Evolutionary conservation across 352 stramenopile species (phyloP), one percentile per base, ranked within the genome.

Genomic region (Globisporangium megalacanthum): DNA sequence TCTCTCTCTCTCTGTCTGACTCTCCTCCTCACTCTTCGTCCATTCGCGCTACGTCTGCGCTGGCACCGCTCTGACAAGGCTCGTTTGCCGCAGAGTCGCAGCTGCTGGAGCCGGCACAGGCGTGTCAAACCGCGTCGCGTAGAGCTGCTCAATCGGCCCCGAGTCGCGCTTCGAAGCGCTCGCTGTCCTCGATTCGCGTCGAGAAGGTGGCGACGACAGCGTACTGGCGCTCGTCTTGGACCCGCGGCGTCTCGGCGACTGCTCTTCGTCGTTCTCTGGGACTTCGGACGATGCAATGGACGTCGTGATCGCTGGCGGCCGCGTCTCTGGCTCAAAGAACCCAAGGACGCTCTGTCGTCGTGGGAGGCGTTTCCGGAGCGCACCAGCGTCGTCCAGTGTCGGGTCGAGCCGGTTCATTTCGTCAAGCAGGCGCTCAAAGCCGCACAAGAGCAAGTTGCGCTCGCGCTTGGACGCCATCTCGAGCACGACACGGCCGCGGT

Each of bases 101-200:
- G 42, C 13, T 17, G 42, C 10, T 8, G 52, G 22, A 37, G 65
- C 68, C 10, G 41, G 33, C 20, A 42, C 59, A 29, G 25, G 25
- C 1, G 78, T 59, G 56, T 92, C 79, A 39, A 86, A 89, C 29
- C 77, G 75, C 31, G 81, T 89, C 42, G 79, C 52, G 49, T 92
- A 92, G 29, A 87, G 77, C 33, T 72, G 69, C 50, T 79, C 70
- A 11, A 83, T 62, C 20, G 59, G 37, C 39, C 62, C 64, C 11
- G 65, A 56, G 25, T 74, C 52, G 36, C 49, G n/a, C 17, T 64
- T 60, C 39, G 15, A 19, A 6, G 44, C 7, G n/a, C 20, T 52
- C n/a, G 41, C 11, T 10, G 19, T 10, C 15, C 22, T 48, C 42
- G 42, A 48, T 13, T 19, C 42, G n/a, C n/a, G n/a, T 13, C 42